Percentiles rank a stretch among this genome's conserved stretches.
Conservation (phyloP, 1,284 basidiomycete genomes). For the Ceratobasidium sp. region DNA sequence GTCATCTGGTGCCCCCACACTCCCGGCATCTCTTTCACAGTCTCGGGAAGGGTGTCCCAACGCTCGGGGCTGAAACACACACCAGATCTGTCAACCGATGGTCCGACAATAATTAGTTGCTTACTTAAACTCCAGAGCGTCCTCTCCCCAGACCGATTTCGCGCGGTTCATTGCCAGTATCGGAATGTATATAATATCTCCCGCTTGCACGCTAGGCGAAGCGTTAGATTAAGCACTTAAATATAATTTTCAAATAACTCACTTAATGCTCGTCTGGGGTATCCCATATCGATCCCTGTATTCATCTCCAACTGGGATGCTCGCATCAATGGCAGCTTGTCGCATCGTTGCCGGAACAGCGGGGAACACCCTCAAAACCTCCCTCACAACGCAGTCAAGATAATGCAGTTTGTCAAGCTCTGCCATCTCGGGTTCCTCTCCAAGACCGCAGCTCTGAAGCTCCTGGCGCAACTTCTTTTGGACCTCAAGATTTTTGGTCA, state of each 20-base stretch:
- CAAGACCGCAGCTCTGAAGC: conserved; percentile 58
- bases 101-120: neutral
- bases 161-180: conserved; percentile 40
- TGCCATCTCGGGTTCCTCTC: conserved; percentile 61
- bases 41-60: conserved; percentile 67
- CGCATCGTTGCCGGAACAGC: conserved; percentile 50
- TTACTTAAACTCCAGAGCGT: conserved; percentile 47
- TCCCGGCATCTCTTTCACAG: conserved; percentile 65
- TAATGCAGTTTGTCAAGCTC: conserved; percentile 57
- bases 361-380: conserved; percentile 53
- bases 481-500: conserved; percentile 67
- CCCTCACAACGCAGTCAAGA: conserved; percentile 58
- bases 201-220: conserved; percentile 25
- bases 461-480: conserved; percentile 81
- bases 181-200: conserved; percentile 35
- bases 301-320: conserved; percentile 57
- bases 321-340: conserved; percentile 53
- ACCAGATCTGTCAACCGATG: neutral
- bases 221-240: neutral
- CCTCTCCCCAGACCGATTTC: conserved; percentile 46
- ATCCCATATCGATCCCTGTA: conserved; percentile 62
- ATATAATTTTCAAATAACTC: conserved; percentile 18
- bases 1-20: conserved; percentile 71
- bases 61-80: conserved; percentile 65
- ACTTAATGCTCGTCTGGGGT: conserved; percentile 58